phyloP scores from a whole-genome alignment of 495 filamentous ascomycete genomes.

The Penicillium soppii region DNA sequence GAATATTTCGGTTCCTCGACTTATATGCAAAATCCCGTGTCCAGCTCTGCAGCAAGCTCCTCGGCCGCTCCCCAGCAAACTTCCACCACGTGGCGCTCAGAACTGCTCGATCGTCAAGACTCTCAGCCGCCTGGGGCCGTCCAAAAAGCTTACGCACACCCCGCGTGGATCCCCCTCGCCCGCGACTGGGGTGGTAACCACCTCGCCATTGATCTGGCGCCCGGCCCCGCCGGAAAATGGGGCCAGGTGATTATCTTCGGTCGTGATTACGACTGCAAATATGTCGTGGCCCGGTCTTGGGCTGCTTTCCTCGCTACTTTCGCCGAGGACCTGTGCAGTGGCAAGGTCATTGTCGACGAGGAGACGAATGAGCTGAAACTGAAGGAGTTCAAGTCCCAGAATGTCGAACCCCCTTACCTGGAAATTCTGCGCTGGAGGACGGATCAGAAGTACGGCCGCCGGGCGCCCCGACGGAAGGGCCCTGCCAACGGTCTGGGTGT shows the following conservation, averaged over 20 bases:
- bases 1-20: slow-evolving; percentile 69
- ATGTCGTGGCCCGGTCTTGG: slow-evolving; percentile 93
- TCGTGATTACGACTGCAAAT: slow-evolving; percentile 97
- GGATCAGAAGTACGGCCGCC: slow-evolving; percentile 89
- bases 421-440: slow-evolving; percentile 92
- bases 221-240: slow-evolving; percentile 87
- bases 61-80: slow-evolving; percentile 54
- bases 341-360: slow-evolving; percentile 87
- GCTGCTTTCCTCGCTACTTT: slow-evolving; percentile 79
- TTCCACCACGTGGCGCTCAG: slow-evolving; percentile 76
- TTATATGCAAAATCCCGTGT: slow-evolving; percentile 50
- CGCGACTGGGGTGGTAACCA: slow-evolving; percentile 99
- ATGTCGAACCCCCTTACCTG: slow-evolving; percentile 90
- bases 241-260: slow-evolving; percentile 96
- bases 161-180: slow-evolving; percentile 92
- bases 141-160: slow-evolving; percentile 91
- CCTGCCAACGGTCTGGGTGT: slow-evolving; percentile 40
- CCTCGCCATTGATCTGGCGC: slow-evolving; percentile 89
- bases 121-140: slow-evolving; percentile 83
- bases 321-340: slow-evolving; percentile 84
- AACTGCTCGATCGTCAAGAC: slow-evolving; percentile 80
- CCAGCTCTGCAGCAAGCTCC: slow-evolving; percentile 67
- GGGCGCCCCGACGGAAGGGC: slow-evolving; percentile 44
- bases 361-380: slow-evolving; percentile 89
- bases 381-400: slow-evolving; percentile 81